A percentile compares a stretch with the other conserved stretches of the same genome.
These are phyloP conservation scores for Epichloe glyceriae DNA, from an alignment of 2,329 filamentous ascomycete genomes.

Conservation along the genomic window DNA sequence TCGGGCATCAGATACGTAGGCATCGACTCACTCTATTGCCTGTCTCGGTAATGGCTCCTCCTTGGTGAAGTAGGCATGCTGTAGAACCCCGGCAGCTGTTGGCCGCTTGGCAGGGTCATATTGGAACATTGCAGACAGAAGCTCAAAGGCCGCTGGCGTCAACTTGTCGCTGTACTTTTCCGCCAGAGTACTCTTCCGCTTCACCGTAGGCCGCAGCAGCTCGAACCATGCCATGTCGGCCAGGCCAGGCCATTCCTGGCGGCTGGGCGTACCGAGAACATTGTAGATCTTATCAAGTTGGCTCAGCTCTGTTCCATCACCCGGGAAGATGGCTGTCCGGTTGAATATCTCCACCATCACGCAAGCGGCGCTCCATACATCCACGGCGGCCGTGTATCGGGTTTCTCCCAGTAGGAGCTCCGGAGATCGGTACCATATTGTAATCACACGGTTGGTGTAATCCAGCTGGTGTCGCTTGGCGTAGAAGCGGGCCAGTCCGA, in stretches of 20 bases:
- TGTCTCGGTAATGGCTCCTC: slow-evolving; percentile 70
- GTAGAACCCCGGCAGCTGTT: slow-evolving; percentile 68
- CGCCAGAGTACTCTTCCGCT: slow-evolving; percentile 61
- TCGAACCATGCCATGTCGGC: slow-evolving; percentile 97
- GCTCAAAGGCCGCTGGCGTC: slow-evolving; percentile 67
- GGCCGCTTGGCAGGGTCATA: slow-evolving; percentile 81
- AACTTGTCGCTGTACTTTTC: slow-evolving; percentile 71
- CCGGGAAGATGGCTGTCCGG: slow-evolving; percentile 83
- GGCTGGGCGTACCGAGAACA: slow-evolving; percentile 76
- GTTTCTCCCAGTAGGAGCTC: slow-evolving; percentile 87
- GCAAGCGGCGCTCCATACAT: slow-evolving; percentile 95
- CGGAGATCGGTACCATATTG: slow-evolving; percentile 92
- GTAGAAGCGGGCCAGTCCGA: slow-evolving; percentile 91
- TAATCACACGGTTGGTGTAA: slow-evolving; percentile 97
- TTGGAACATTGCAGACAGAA: slow-evolving; percentile 72
- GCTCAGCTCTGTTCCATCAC: slow-evolving; percentile 88
- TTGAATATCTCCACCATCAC: slow-evolving; percentile 97
- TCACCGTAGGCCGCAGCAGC: slow-evolving; percentile 66
- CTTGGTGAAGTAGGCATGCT: slow-evolving; percentile 74
- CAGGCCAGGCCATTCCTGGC: slow-evolving; percentile 74
- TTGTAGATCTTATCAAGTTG: slow-evolving; percentile 96
- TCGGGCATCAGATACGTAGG: background rate
- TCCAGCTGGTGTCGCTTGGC: slow-evolving; percentile 83
- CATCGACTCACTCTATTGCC: slow-evolving; percentile 58
- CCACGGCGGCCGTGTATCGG: slow-evolving; percentile 76